Evolutionary conservation across 179 eudicot genomes (phyloP).

Genomic region (Spinacia oleracea): DNA sequence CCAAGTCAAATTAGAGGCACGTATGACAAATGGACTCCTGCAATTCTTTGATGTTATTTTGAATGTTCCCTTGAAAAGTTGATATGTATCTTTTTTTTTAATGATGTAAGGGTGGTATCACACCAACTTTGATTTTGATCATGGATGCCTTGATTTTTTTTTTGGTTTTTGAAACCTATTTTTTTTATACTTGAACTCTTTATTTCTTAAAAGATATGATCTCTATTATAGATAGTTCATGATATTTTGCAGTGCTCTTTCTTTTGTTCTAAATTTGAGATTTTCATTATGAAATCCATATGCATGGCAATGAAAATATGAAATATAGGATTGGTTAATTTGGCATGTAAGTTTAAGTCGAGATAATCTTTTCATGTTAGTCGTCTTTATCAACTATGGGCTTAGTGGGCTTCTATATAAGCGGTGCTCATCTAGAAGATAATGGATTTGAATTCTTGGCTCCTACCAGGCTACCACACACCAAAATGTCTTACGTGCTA

Average conservation of each 20-base stretch:
- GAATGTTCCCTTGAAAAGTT: neutral
- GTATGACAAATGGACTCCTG: no score
- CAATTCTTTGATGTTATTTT: neutral
- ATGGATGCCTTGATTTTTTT: neutral
- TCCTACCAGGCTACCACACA: slow-evolving; percentile 91
- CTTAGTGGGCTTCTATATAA: slow-evolving; percentile 32
- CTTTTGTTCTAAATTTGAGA: neutral
- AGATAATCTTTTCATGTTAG: neutral
- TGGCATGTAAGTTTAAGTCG: neutral
- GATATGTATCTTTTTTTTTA: no score
- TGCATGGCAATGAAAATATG: neutral
- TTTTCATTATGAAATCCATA: neutral
- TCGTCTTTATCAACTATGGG: neutral
- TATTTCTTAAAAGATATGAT: neutral
- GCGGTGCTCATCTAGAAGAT: slow-evolving; percentile 39
- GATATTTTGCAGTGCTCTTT: neutral
- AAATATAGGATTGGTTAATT: no score
- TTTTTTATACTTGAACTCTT: neutral
- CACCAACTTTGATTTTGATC: neutral
- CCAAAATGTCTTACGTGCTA: slow-evolving; percentile 84
- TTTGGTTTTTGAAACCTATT: neutral
- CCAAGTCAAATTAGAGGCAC: no score
- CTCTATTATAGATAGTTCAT: neutral
- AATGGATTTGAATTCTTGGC: slow-evolving; percentile 77
- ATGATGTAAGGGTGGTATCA: neutral